Evolutionary conservation across 345 rosid genomes (phyloP), one percentile per base, ranked within the genome.

Genomic region (Lepidium sativum): DNA sequence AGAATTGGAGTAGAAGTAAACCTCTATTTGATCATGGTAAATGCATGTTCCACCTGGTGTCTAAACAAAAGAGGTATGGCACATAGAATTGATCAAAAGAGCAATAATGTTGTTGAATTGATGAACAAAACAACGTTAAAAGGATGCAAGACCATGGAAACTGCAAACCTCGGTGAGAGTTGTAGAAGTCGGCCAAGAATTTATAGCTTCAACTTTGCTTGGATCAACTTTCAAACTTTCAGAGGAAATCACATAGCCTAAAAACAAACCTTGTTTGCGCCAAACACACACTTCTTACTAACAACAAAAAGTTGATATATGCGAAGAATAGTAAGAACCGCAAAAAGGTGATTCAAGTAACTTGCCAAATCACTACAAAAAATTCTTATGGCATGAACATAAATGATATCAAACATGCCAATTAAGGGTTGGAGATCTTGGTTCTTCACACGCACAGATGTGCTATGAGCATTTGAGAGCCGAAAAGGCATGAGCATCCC

Each of bases 241-340:
- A 2, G 2, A 1, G 2, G 21, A 20, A 2, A 20, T 20, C 2
- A 20, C 21, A 20, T 20, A 20, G 21, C 21, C 21, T 2, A 20
- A 20, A 2, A 20, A 20, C n/a, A n/a, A n/a, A 0, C 1, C 2
- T 1, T 1, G n/a, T n/a, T n/a, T 0, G 15, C 17, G 0, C 45
- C 15, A 5, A 39, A 13, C 16, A 4, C 16, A 5, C 16, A 39
- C 2, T 39, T 39, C 8, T 39, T 14, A 12, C 15, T 13, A 1
- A 15, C 42, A 0, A 0, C 15, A 4, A 13, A 39, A 1, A 13
- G 6, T 4, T 4, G 1, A 1, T 39, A 14, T 0, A 6, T 2
- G 0, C 16, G 16, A 0, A 39, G 6, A 5, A 39, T 15, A n/a
- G n/a, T n/a, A n/a, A n/a, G n/a, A n/a, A n/a, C n/a, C n/a, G n/a